Conservation (phyloP, 441 rosid genomes). For the Theobroma grandiflorum region DNA sequence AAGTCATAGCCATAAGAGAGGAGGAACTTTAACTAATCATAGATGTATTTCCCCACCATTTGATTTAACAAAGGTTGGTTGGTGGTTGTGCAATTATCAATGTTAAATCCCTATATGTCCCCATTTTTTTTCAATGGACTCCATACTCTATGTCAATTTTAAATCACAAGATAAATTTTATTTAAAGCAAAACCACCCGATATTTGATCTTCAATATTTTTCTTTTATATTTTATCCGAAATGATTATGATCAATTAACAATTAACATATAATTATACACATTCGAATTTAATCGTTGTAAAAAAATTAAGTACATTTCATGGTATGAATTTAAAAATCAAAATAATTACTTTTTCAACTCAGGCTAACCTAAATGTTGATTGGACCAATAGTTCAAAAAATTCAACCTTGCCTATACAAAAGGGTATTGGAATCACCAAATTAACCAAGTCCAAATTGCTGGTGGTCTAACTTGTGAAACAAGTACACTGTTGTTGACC, state of each 20-base stretch:
- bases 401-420: not conserved
- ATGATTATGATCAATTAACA: too few relatives aligned
- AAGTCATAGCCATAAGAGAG: not conserved
- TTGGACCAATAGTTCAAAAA: not conserved
- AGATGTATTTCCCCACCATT: not conserved
- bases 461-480: not conserved
- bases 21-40: not conserved
- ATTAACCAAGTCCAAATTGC: not conserved
- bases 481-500: not conserved
- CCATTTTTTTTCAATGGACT: not conserved
- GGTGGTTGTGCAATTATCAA: not conserved
- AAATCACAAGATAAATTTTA: not conserved
- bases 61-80: not conserved
- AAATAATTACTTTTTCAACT: not conserved
- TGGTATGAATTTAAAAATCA: not conserved
- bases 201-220: too few relatives aligned
- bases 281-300: too few relatives aligned
- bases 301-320: not conserved
- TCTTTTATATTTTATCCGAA: too few relatives aligned
- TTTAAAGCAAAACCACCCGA: too few relatives aligned
- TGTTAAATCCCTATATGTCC: not conserved
- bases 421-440: not conserved
- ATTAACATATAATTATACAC: too few relatives aligned
- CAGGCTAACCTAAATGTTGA: not conserved
- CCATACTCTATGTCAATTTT: not conserved